Percentiles rank a stretch among this genome's conserved stretches.
Evolutionary conservation across 768 basidiomycete species (phyloP).

Genomic region (Collybia sordida): DNA sequence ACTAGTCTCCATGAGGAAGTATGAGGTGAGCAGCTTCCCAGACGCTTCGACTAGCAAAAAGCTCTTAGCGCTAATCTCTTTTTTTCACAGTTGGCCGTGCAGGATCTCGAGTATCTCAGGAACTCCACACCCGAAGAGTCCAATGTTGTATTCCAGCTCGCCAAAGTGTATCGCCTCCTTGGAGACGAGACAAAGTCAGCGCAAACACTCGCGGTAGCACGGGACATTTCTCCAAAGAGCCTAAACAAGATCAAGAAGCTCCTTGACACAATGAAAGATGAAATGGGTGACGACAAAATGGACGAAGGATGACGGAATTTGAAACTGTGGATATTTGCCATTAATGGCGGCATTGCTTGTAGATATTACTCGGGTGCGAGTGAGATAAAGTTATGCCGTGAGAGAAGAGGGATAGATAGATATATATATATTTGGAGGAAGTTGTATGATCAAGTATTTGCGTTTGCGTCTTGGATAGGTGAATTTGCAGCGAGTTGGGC

Average conservation of each 20-base stretch:
- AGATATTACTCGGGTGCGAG: constrained; percentile 15
- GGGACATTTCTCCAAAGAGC: constrained; percentile 93
- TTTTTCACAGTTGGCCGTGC: constrained; percentile 65
- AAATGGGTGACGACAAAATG: constrained; percentile 62
- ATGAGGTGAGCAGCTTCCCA: constrained; percentile 57
- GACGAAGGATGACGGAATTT: constrained; percentile 67
- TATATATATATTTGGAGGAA: constrained; percentile 8
- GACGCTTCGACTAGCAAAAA: neutral
- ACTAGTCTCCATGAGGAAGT: constrained; percentile 79
- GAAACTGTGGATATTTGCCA: constrained; percentile 13
- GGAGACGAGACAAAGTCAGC: constrained; percentile 81
- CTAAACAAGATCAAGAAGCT: constrained; percentile 79
- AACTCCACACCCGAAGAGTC: constrained; percentile 91
- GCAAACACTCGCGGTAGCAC: constrained; percentile 83
- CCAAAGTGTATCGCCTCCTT: constrained; percentile 82
- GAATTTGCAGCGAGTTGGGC: neutral
- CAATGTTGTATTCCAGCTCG: constrained; percentile 95
- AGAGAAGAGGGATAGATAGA: no score
- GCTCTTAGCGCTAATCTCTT: constrained; percentile 16
- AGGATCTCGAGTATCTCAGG: constrained; percentile 78
- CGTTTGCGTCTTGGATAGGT: no score
- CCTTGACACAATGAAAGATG: constrained; percentile 68
- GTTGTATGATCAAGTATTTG: neutral
- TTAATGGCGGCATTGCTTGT: constrained; percentile 35
- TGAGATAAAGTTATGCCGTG: constrained; percentile 5